Evolutionary conservation across 164 flowering plant genomes (phyloP).

Genomic region (Amborella trichopoda): DNA sequence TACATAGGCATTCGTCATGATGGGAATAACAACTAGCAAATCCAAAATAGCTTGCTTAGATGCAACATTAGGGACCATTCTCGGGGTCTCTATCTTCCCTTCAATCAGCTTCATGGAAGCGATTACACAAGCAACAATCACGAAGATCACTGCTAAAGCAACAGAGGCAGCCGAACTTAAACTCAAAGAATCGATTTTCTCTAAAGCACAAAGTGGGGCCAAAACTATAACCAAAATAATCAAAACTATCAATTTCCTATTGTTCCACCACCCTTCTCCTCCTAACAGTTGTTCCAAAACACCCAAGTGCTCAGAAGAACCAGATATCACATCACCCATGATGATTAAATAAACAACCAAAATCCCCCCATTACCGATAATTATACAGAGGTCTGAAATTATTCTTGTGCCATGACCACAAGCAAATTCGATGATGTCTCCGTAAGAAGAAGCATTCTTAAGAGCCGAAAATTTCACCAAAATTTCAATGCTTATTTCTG

Average conservation of each 20-base stretch:
- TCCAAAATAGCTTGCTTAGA: conserved; percentile 67
- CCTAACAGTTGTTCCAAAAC: conserved; percentile 79
- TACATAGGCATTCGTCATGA: conserved; percentile 88
- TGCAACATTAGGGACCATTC: conserved; percentile 70
- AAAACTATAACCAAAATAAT: conserved; percentile 58
- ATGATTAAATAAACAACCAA: conserved; percentile 94
- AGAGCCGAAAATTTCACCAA: conserved; percentile 56
- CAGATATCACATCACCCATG: conserved; percentile 94
- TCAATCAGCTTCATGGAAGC: conserved; percentile 72
- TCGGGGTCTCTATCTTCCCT: conserved; percentile 59
- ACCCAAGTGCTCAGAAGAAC: conserved; percentile 66
- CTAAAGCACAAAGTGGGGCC: conserved; percentile 69
- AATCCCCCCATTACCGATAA: conserved; percentile 83
- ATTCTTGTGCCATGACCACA: conserved; percentile 57
- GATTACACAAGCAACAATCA: conserved; percentile 45
- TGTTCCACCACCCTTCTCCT: conserved; percentile 87
- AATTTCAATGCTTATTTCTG: conserved; percentile 79
- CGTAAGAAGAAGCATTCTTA: conserved; percentile 62
- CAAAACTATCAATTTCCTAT: conserved; percentile 58
- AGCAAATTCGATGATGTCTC: conserved; percentile 76
- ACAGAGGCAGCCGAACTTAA: conserved; percentile 93
- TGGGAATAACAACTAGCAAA: conserved; percentile 88
- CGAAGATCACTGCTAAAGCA: conserved; percentile 84
- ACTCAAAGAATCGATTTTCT: conserved; percentile 90
- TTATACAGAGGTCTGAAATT: conserved; percentile 71